Percentiles rank a stretch among this genome's conserved stretches.
These are phyloP conservation scores for Geranium brycei DNA, from an alignment of 345 rosid genomes.

Conservation along the genomic window DNA sequence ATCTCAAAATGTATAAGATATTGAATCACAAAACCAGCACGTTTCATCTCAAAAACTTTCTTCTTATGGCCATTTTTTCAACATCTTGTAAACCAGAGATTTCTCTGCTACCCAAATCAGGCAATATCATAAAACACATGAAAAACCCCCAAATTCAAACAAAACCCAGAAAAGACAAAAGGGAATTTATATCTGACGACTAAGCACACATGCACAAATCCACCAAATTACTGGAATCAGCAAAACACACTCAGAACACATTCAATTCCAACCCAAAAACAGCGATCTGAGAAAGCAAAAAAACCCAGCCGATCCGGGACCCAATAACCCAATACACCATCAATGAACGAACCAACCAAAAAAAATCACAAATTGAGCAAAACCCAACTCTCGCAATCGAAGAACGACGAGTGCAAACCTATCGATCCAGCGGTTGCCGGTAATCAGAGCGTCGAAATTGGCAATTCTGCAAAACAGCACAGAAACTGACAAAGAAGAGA, in stretches of 20 bases:
- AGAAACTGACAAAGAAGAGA: neutral
- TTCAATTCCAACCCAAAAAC: neutral
- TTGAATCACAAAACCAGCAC: neutral
- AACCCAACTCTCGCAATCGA: neutral
- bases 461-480: neutral
- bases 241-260: neutral
- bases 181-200: too few relatives aligned
- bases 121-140: neutral
- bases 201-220: too few relatives aligned
- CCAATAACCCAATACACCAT: neutral
- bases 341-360: neutral
- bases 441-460: neutral
- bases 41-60: neutral
- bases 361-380: too few relatives aligned
- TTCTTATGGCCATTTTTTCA: too few relatives aligned
- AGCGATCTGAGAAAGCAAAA: too few relatives aligned
- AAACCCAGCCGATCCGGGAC: neutral
- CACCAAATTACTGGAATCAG: neutral
- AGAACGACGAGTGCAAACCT: neutral
- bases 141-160: neutral
- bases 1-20: neutral
- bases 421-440: neutral
- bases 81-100: neutral
- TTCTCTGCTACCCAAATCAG: neutral
- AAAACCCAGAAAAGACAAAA: neutral